phyloP scores from a whole-genome alignment of 2,329 filamentous ascomycete species.

The Piedraia hortae region DNA sequence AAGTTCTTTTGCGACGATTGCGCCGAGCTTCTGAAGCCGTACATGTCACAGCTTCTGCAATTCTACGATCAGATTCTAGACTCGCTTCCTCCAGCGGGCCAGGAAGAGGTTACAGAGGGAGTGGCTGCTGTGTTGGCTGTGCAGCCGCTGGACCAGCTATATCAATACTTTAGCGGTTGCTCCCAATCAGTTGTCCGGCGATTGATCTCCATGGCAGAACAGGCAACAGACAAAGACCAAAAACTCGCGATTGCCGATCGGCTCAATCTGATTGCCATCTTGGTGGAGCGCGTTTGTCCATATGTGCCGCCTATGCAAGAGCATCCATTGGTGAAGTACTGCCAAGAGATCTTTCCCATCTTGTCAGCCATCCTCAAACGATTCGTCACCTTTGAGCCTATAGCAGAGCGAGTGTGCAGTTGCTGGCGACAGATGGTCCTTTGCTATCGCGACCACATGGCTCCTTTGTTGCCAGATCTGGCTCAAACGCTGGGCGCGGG shows the following conservation, averaged over 20 bases:
- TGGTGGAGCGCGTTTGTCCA: conserved; percentile 53
- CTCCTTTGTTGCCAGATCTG: conserved; percentile 56
- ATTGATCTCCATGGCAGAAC: conserved; percentile 65
- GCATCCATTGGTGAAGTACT: conserved; percentile 87
- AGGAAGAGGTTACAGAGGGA: conserved; percentile 89
- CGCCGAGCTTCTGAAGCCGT: conserved; percentile 55
- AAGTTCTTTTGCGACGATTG: conserved; percentile 96
- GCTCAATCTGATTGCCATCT: conserved; percentile 72
- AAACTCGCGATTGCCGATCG: conserved; percentile 84
- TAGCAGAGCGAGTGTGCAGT: conserved; percentile 76
- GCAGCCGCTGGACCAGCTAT: conserved; percentile 54
- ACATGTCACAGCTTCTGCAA: conserved; percentile 61
- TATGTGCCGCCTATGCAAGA: conserved; percentile 42
- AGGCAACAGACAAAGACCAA: conserved; percentile 53
- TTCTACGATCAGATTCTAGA: conserved; percentile 84
- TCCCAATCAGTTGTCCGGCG: conserved; percentile 71
- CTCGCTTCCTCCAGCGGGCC: conserved; percentile 56
- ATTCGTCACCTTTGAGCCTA: conserved; percentile 63
- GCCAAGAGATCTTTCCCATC: conserved; percentile 75
- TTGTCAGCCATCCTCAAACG: conserved; percentile 65
- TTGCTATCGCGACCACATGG: conserved; percentile 73
- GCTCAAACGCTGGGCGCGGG: conserved; percentile 70
- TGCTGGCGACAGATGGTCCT: conserved; percentile 96
- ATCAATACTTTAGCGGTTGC: conserved; percentile 68
- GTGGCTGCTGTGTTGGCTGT: conserved; percentile 76